A percentile compares a stretch with the other conserved stretches of the same genome.
phyloP scores from a whole-genome alignment of 1,284 basidiomycete species.

The Rhodotorula mucilaginosa region DNA sequence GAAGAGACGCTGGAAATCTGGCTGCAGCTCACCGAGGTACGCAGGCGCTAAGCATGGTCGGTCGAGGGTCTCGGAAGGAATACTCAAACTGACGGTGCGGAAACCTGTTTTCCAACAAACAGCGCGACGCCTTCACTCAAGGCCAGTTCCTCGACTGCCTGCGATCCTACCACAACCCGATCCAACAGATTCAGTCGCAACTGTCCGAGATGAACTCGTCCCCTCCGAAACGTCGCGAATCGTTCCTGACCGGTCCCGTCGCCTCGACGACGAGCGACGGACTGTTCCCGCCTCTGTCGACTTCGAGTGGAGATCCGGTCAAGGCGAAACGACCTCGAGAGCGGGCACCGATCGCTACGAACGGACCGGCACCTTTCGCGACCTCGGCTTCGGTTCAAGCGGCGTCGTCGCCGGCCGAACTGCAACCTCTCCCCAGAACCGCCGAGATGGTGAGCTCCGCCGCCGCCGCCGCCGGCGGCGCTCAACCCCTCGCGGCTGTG shows the following conservation, averaged over 20 bases:
- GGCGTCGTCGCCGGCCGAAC: not conserved
- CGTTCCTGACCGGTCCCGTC: not conserved
- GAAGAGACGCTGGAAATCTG: constrained; percentile 41
- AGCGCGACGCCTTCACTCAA: constrained; percentile 40
- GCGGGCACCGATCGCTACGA: not conserved
- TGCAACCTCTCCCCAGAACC: no score
- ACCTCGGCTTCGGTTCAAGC: not conserved
- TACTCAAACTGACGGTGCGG: not conserved
- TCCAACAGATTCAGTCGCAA: constrained; percentile 26
- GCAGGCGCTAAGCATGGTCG: not conserved
- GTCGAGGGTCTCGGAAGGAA: no score
- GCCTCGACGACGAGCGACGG: not conserved
- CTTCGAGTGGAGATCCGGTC: constrained; percentile 29
- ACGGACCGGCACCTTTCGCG: constrained; percentile 1
- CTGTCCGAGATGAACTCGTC: constrained; percentile 26
- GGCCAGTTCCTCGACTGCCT: constrained; percentile 38
- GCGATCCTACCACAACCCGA: constrained; percentile 38
- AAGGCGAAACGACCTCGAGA: constrained; percentile 31
- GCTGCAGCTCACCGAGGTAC: constrained; percentile 39
- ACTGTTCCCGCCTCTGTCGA: not conserved
- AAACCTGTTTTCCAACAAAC: not conserved
- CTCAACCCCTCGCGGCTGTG: not conserved
- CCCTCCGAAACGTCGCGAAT: constrained; percentile 18
- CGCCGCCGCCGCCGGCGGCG: not conserved
- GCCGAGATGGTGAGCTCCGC: not conserved